These are phyloP conservation scores for Penicillium griseofulvum DNA, from an alignment of 2,329 filamentous ascomycete genomes.

Conservation along the genomic window DNA sequence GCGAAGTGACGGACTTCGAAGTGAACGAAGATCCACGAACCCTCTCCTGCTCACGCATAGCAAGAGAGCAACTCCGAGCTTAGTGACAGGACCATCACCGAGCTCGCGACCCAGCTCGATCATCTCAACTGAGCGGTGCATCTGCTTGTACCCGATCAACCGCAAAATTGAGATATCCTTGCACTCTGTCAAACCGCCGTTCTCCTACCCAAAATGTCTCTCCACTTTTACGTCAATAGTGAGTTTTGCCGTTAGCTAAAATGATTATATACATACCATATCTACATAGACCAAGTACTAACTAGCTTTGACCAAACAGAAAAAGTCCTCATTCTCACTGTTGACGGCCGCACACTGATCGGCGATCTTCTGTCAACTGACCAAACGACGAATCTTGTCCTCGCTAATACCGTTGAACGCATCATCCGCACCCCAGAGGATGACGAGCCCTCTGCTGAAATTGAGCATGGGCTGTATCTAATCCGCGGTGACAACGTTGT, in stretches of 20 bases:
- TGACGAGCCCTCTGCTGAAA: constrained; percentile 73
- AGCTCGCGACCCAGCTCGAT: background rate
- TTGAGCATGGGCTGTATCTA: constrained; percentile 83
- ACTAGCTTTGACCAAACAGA: constrained; percentile 54
- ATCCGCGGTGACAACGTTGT: constrained; percentile 94
- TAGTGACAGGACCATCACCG: background rate
- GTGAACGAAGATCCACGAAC: background rate
- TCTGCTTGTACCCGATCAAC: background rate
- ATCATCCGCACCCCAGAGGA: constrained; percentile 86
- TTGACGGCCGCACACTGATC: constrained; percentile 81
- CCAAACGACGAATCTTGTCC: constrained; percentile 87
- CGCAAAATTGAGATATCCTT: background rate
- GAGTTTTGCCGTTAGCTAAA: constrained; percentile 22
- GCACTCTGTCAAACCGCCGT: background rate
- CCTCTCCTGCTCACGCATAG: background rate
- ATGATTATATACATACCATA: background rate
- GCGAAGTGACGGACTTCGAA: background rate
- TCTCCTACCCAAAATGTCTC: constrained; percentile 47
- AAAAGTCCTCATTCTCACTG: constrained; percentile 86
- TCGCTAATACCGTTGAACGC: constrained; percentile 79
- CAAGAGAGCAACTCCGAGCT: background rate
- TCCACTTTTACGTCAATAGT: constrained; percentile 56
- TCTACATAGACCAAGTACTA: background rate
- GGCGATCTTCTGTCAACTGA: constrained; percentile 84
- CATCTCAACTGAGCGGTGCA: background rate